A percentile compares a stretch with the other conserved stretches of the same genome.
These are phyloP conservation scores for Diaporthe sp. DNA, from an alignment of 2,329 filamentous ascomycete species.

Conservation along the genomic window DNA sequence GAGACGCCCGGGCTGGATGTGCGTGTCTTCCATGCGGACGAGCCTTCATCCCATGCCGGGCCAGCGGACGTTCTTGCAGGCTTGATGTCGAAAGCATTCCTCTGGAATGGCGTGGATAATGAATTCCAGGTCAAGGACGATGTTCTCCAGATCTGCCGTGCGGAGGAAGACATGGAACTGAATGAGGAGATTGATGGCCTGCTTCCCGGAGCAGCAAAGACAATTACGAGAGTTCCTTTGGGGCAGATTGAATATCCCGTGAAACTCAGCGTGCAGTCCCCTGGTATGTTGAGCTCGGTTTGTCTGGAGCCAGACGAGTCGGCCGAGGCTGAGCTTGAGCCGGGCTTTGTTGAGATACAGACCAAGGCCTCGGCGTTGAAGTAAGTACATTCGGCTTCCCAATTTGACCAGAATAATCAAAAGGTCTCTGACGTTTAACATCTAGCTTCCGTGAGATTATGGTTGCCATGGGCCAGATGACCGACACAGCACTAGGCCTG, in stretches of 20 bases:
- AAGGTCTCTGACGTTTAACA: neutral
- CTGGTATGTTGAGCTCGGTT: conserved; percentile 34
- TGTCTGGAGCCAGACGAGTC: conserved; percentile 25
- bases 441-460: conserved; percentile 23
- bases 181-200: neutral
- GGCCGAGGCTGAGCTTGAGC: neutral
- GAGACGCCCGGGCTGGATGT: conserved; percentile 1
- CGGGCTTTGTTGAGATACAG: conserved; percentile 20
- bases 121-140: neutral
- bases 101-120: neutral
- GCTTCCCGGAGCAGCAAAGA: neutral
- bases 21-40: conserved; percentile 1
- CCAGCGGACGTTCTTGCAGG: neutral
- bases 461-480: conserved; percentile 21
- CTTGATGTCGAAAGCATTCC: neutral
- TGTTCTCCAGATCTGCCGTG: neutral
- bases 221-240: neutral
- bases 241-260: neutral
- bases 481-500: neutral
- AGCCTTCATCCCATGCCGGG: neutral
- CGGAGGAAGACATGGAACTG: neutral
- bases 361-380: conserved; percentile 20
- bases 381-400: neutral
- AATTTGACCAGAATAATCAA: neutral
- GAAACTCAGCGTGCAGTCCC: neutral